Conservation (phyloP, 2,329 filamentous ascomycete genomes). For the Fusarium sp. region DNA sequence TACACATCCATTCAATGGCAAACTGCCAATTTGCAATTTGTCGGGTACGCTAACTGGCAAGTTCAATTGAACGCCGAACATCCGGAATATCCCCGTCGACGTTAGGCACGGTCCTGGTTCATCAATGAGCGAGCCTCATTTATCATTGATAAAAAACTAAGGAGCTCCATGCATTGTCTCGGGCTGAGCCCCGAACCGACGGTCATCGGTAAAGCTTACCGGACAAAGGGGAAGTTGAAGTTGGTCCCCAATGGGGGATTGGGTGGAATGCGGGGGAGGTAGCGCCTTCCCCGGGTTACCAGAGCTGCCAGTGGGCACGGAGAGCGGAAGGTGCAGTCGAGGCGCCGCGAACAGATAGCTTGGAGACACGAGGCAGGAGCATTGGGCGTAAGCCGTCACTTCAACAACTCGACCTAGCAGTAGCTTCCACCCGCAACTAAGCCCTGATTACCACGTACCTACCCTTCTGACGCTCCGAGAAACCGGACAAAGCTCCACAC, state of each 20-base stretch:
- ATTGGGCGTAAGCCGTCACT: not conserved
- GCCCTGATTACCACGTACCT: not conserved
- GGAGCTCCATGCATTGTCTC: slow-evolving; percentile 9
- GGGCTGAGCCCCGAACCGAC: slow-evolving; percentile 20
- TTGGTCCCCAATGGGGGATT: not conserved
- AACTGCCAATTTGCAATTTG: not conserved
- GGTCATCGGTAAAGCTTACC: slow-evolving; percentile 21
- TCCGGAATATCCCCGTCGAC: slow-evolving; percentile 27
- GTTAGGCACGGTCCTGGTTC: not conserved
- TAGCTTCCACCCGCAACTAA: not conserved
- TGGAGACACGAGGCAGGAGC: slow-evolving; percentile 7
- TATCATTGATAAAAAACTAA: not conserved
- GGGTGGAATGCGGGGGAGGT: slow-evolving; percentile 23
- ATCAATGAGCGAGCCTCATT: slow-evolving; percentile 5
- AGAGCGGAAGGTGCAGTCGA: not conserved
- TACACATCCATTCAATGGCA: not conserved
- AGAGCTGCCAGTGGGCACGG: slow-evolving; percentile 9
- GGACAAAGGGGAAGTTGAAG: slow-evolving; percentile 19
- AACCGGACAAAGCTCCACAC: not conserved
- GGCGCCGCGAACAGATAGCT: not conserved
- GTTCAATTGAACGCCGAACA: slow-evolving; percentile 22
- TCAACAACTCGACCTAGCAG: not conserved
- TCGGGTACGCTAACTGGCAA: slow-evolving; percentile 4
- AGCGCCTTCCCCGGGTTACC: not conserved
- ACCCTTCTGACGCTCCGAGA: not conserved